Conservation (phyloP, 257 asterid species). For the Datura wrightii region DNA sequence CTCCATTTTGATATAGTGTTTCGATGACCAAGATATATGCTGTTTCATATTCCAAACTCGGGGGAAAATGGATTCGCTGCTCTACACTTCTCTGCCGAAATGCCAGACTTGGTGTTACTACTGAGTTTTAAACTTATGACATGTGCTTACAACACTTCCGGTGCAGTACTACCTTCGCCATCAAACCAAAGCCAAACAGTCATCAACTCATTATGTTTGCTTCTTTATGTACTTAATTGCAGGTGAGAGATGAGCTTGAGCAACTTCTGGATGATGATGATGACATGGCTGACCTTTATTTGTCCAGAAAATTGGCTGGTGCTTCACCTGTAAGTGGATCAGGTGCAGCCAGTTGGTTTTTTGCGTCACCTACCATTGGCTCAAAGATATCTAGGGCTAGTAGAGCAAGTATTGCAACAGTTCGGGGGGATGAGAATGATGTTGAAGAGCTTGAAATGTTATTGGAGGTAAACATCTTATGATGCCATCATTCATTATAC, state of each 20-base stretch:
- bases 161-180: not conserved
- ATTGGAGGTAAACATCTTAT: slow-evolving; percentile 63
- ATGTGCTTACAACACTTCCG: not conserved
- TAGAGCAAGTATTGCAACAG: slow-evolving; percentile 79
- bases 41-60: not conserved
- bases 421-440: slow-evolving; percentile 81
- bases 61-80: not conserved
- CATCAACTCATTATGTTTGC: not conserved
- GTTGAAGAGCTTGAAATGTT: slow-evolving; percentile 93
- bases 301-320: slow-evolving; percentile 67
- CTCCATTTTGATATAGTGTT: not conserved
- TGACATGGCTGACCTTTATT: slow-evolving; percentile 89
- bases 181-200: not conserved
- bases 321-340: slow-evolving; percentile 79
- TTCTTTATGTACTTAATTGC: slow-evolving; percentile 36
- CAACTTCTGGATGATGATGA: slow-evolving; percentile 87
- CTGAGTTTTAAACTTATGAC: not conserved
- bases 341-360: slow-evolving; percentile 72
- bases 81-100: not conserved
- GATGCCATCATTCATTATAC: not conserved
- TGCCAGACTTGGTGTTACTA: not conserved
- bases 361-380: slow-evolving; percentile 77
- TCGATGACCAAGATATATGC: not conserved
- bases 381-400: slow-evolving; percentile 86
- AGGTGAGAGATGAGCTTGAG: slow-evolving; percentile 93